Conservation (phyloP, 1,284 basidiomycete species). For the Thelephora terrestris region DNA sequence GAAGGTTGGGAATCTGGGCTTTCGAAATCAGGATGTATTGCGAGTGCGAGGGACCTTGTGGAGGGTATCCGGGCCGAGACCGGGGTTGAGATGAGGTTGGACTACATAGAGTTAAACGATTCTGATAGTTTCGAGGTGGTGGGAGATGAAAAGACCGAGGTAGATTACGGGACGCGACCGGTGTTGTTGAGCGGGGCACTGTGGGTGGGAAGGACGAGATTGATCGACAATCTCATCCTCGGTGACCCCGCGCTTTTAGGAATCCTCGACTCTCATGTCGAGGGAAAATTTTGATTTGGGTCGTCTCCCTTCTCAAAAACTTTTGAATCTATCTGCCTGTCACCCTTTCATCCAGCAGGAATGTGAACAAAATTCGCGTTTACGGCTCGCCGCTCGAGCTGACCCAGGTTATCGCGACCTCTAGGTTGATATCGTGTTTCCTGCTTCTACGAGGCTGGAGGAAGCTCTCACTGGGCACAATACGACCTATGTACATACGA, state of each 20-base stretch:
- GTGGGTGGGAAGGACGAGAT: conserved; percentile 77
- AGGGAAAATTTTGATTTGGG: background rate
- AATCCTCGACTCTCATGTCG: conserved; percentile 9
- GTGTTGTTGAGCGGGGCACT: conserved; percentile 85
- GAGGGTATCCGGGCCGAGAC: conserved; percentile 15
- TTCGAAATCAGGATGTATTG: conserved; percentile 46
- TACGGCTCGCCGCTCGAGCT: background rate
- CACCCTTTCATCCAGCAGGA: conserved; percentile 15
- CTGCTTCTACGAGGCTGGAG: conserved; percentile 28
- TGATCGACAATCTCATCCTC: conserved; percentile 90
- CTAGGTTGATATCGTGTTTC: conserved; percentile 48
- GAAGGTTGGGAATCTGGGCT: conserved; percentile 39
- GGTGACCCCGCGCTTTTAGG: conserved; percentile 33
- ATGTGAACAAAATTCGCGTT: conserved; percentile 4
- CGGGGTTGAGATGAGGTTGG: conserved; percentile 52
- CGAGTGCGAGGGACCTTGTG: conserved; percentile 33
- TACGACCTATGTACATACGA: conserved; percentile 32
- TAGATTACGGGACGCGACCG: conserved; percentile 23
- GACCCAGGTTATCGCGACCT: background rate
- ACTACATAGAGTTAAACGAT: conserved; percentile 90
- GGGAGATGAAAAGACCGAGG: conserved; percentile 21
- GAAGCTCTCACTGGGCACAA: conserved; percentile 27
- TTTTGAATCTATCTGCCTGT: background rate
- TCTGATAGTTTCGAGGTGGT: conserved; percentile 64
- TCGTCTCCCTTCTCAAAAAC: background rate